Percentiles rank a stretch among this genome's conserved stretches.
phyloP scores from a whole-genome alignment of 2,329 filamentous ascomycete genomes.

The Trichothecium sympodiale region DNA sequence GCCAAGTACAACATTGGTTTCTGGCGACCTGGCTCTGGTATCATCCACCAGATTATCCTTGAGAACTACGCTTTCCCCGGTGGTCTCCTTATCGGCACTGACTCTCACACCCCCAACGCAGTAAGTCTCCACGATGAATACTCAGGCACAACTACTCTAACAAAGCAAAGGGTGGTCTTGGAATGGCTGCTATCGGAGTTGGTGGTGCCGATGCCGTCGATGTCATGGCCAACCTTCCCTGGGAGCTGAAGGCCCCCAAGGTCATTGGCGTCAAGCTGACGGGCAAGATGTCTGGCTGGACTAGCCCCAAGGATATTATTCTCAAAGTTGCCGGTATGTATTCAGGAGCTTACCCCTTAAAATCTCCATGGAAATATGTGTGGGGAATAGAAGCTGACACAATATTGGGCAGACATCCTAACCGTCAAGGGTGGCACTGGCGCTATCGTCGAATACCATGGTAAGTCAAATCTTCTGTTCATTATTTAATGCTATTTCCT shows the following conservation, averaged over 20 bases:
- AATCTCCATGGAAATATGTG: too few relatives aligned
- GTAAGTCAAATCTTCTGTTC: conserved; percentile 21
- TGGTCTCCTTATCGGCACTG: conserved; percentile 93
- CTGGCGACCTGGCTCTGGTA: conserved; percentile 97
- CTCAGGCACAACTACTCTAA: conserved; percentile 21
- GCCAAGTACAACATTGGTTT: conserved; percentile 99
- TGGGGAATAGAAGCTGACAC: too few relatives aligned
- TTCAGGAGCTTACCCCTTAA: too few relatives aligned
- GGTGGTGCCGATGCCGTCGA: conserved; percentile 93
- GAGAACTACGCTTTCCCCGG: conserved; percentile 99
- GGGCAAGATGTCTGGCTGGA: conserved; percentile 82
- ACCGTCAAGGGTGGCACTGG: conserved; percentile 98
- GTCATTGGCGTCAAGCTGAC: conserved; percentile 94
- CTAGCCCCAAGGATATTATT: conserved; percentile 91
- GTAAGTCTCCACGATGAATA: conserved; percentile 46
- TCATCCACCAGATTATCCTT: conserved; percentile 96
- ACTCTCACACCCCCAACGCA: conserved; percentile 95
- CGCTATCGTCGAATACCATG: conserved; percentile 70
- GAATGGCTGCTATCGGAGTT: conserved; percentile 75
- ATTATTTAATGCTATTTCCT: background rate
- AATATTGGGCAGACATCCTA: conserved; percentile 54
- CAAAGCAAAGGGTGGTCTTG: too few relatives aligned
- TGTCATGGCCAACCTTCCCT: conserved; percentile 93
- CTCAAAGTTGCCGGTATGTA: conserved; percentile 64
- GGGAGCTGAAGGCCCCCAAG: conserved; percentile 98